A percentile compares a stretch with the other conserved stretches of the same genome.
Conservation (phyloP, 2,329 filamentous ascomycete species). For the Epichloe sibirici region DNA sequence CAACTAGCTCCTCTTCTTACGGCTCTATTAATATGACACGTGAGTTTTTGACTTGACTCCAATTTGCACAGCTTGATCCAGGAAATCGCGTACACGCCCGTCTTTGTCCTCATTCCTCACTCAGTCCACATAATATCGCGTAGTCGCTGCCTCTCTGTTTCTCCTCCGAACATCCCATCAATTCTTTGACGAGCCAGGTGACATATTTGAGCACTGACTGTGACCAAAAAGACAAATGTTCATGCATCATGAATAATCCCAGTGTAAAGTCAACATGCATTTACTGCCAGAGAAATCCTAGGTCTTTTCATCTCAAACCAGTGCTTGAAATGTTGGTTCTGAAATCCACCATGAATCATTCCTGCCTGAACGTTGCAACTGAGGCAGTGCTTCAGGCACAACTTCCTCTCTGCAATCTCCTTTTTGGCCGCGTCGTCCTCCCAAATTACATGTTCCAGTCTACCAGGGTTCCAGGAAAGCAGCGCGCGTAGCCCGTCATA, state of each 20-base stretch:
- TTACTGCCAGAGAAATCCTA: slow-evolving; percentile 55
- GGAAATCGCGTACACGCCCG: too few relatives aligned
- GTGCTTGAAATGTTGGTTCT: slow-evolving; percentile 65
- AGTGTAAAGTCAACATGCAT: slow-evolving; percentile 20
- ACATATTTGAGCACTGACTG: slow-evolving; percentile 27
- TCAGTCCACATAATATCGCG: slow-evolving; percentile 34
- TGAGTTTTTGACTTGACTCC: too few relatives aligned
- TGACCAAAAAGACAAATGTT: neutral
- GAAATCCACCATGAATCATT: slow-evolving; percentile 53
- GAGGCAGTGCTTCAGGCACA: slow-evolving; percentile 66
- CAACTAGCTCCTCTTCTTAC: too few relatives aligned
- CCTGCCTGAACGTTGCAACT: slow-evolving; percentile 71
- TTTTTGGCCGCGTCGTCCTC: slow-evolving; percentile 48
- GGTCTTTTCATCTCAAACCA: slow-evolving; percentile 51
- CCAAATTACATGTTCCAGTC: slow-evolving; percentile 71
- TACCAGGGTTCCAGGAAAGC: slow-evolving; percentile 51
- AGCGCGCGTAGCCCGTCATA: slow-evolving; percentile 50
- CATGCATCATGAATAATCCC: neutral
- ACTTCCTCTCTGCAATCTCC: slow-evolving; percentile 35
- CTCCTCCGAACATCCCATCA: slow-evolving; percentile 53
- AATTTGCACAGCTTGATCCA: too few relatives aligned
- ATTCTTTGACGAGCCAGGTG: slow-evolving; percentile 48
- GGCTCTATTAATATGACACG: too few relatives aligned
- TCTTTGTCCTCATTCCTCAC: neutral
- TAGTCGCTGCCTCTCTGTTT: slow-evolving; percentile 48